These are phyloP conservation scores for Solanum paucissectum DNA, from an alignment of 257 asterid genomes.

Conservation along the genomic window DNA sequence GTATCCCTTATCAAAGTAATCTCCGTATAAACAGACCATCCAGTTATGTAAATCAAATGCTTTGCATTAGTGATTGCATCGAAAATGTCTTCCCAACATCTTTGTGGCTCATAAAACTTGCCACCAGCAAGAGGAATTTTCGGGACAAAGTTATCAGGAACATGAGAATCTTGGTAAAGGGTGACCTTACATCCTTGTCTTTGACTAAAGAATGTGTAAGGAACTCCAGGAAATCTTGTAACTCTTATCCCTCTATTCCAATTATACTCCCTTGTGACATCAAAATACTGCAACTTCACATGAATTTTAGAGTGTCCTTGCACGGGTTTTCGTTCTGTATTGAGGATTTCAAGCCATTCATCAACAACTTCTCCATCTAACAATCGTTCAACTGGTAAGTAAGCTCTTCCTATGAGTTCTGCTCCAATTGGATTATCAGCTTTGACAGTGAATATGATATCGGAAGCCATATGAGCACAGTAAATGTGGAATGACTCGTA, in stretches of 20 bases:
- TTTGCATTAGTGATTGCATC: not conserved
- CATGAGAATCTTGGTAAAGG: slow-evolving; percentile 5
- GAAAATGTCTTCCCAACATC: slow-evolving; percentile 4
- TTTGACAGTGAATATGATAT: slow-evolving; percentile 26
- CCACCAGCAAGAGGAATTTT: slow-evolving; percentile 7
- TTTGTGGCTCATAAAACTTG: slow-evolving; percentile 1
- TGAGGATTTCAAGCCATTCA: slow-evolving; percentile 23
- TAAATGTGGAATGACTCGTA: slow-evolving; percentile 30
- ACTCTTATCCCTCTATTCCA: slow-evolving; percentile 20
- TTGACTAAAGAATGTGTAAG: slow-evolving; percentile 4
- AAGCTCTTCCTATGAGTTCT: slow-evolving; percentile 31
- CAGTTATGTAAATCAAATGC: slow-evolving; percentile 4
- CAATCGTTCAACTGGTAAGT: slow-evolving; percentile 16
- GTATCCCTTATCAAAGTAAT: slow-evolving; percentile 8
- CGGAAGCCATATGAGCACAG: slow-evolving; percentile 26
- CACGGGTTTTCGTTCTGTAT: slow-evolving; percentile 11
- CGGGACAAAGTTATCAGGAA: slow-evolving; percentile 3
- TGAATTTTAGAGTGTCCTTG: slow-evolving; percentile 24
- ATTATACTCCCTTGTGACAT: slow-evolving; percentile 9
- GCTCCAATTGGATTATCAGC: slow-evolving; percentile 23
- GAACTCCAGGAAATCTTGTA: slow-evolving; percentile 20
- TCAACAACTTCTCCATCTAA: slow-evolving; percentile 13
- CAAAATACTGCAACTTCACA: slow-evolving; percentile 20
- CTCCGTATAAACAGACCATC: slow-evolving; percentile 4
- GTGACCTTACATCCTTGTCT: not conserved